These are phyloP conservation scores for Pseudocercospora vitis DNA, from an alignment of 2,329 filamentous ascomycete species.

Conservation along the genomic window DNA sequence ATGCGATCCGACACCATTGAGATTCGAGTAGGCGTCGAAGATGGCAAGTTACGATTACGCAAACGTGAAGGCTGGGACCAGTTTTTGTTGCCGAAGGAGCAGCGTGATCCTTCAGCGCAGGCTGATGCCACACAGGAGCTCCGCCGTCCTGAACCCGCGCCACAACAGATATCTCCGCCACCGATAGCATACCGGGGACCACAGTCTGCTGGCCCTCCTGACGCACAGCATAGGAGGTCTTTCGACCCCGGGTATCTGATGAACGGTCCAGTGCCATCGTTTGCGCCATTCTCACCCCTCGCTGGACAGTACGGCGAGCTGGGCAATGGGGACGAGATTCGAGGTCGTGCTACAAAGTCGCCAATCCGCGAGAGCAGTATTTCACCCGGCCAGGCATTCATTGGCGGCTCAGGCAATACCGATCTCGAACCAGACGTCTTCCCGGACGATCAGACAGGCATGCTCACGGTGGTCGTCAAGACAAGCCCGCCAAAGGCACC, in stretches of 20 bases:
- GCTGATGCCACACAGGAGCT: conserved; percentile 65
- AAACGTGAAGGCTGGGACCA: conserved; percentile 73
- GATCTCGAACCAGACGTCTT: conserved; percentile 47
- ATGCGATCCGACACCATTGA: conserved; percentile 72
- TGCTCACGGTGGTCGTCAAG: conserved; percentile 55
- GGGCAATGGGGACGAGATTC: conserved; percentile 32
- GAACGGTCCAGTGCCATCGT: conserved; percentile 32
- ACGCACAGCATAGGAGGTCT: conserved; percentile 27
- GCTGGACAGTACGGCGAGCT: conserved; percentile 24
- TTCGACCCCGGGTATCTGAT: conserved; percentile 30
- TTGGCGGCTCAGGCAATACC: conserved; percentile 21
- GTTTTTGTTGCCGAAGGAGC: conserved; percentile 71
- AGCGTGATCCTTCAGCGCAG: conserved; percentile 71
- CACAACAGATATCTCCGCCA: conserved; percentile 37
- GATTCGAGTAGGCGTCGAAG: conserved; percentile 65
- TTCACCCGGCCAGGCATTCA: conserved; percentile 23
- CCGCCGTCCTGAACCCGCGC: conserved; percentile 43
- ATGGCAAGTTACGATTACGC: conserved; percentile 76
- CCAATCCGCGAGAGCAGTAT: conserved; percentile 32
- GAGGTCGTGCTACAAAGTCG: conserved; percentile 35
- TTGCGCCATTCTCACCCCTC: conserved; percentile 25
- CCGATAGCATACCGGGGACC: conserved; percentile 33
- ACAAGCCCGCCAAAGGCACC: conserved; percentile 38
- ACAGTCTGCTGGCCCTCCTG: conserved; percentile 21
- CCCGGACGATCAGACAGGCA: conserved; percentile 54